phyloP scores from a whole-genome alignment of 2,329 filamentous ascomycete species.

The Peltaster fructicola region DNA sequence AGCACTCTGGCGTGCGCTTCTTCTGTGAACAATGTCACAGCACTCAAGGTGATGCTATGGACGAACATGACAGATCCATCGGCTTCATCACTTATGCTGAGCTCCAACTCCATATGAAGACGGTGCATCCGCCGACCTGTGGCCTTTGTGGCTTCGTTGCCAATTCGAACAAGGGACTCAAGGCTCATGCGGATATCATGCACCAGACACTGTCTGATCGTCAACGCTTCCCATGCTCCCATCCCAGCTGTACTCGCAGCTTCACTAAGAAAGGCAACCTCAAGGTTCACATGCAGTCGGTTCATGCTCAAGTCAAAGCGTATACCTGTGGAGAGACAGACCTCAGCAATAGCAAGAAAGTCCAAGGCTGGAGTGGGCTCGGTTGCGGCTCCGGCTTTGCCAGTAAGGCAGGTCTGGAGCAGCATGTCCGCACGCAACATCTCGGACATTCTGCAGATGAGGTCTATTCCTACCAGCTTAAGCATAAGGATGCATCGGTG shows the following conservation, averaged over 20 bases:
- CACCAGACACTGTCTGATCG: conserved; percentile 31
- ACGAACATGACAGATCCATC: conserved; percentile 6
- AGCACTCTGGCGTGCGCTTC: conserved; percentile 53
- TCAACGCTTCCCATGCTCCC: conserved; percentile 46
- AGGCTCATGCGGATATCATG: conserved; percentile 59
- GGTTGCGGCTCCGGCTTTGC: conserved; percentile 59
- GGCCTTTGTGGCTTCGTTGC: conserved; percentile 55
- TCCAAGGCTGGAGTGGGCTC: conserved; percentile 45
- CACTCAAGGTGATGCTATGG: conserved; percentile 19
- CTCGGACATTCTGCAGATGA: conserved; percentile 34
- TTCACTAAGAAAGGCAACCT: conserved; percentile 79
- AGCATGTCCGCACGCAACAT: conserved; percentile 72
- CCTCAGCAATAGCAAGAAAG: conserved; percentile 36
- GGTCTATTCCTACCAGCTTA: conserved; percentile 14
- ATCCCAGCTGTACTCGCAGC: conserved; percentile 50
- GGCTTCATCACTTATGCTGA: conserved; percentile 53
- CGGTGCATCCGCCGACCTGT: conserved; percentile 56
- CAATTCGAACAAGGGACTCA: conserved; percentile 47
- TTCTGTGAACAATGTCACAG: conserved; percentile 56
- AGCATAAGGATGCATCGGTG: conserved; percentile 5
- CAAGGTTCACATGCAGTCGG: conserved; percentile 57
- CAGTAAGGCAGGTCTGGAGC: conserved; percentile 61
- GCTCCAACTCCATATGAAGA: conserved; percentile 55
- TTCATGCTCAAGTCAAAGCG: conserved; percentile 54
- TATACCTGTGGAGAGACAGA: conserved; percentile 65